Conservation (phyloP, 208 protist species). For the Wallacemonas sp. region DNA sequence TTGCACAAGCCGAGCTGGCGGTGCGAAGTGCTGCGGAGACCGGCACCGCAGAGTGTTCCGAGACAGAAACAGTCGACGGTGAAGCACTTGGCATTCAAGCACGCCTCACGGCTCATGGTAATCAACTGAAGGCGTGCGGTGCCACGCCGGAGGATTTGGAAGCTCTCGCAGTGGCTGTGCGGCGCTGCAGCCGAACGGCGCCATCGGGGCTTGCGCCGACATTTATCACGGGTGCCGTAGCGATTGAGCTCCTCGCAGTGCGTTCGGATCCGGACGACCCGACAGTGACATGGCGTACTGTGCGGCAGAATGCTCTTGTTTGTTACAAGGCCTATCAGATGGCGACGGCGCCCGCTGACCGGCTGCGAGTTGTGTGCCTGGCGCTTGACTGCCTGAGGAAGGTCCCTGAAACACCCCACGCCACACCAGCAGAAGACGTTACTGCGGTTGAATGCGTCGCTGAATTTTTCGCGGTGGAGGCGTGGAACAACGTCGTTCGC, state of each 20-base stretch:
- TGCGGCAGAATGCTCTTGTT: neutral
- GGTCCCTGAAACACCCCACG: neutral
- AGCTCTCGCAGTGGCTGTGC: neutral
- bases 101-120: neutral
- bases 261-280: too few species aligned
- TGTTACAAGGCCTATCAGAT: slow-evolving; percentile 12
- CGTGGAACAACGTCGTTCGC: slow-evolving; percentile 64
- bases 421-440: neutral
- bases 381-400: neutral
- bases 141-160: neutral
- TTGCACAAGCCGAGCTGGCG: slow-evolving; percentile 11
- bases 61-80: neutral
- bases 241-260: neutral
- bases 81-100: too few species aligned
- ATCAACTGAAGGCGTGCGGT: neutral
- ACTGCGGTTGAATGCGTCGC: slow-evolving; percentile 17
- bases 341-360: neutral
- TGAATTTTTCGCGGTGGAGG: slow-evolving; percentile 78
- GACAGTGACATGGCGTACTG: too few species aligned
- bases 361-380: neutral
- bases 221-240: neutral
- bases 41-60: neutral
- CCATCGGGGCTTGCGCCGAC: neutral
- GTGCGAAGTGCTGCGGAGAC: slow-evolving; percentile 9
- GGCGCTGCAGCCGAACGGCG: neutral